These are phyloP conservation scores for Penicillium sp. DNA, from an alignment of 2,329 filamentous ascomycete species.

Conservation along the genomic window DNA sequence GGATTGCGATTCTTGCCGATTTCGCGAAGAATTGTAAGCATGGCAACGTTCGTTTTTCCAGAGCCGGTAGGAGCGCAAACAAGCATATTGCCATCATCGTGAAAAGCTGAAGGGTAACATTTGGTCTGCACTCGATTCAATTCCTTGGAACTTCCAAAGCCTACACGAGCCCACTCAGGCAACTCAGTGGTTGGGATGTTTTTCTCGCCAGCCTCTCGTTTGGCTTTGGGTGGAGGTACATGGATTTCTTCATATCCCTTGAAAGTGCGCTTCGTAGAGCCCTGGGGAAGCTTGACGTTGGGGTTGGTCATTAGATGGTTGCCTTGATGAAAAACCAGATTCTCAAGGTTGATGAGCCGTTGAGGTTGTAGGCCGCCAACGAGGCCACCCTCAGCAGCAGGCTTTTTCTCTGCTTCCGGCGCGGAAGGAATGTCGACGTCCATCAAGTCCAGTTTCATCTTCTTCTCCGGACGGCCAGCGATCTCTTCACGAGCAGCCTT, in stretches of 20 bases:
- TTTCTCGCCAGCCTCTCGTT: constrained; percentile 69
- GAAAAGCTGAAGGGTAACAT: constrained; percentile 84
- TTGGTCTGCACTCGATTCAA: constrained; percentile 94
- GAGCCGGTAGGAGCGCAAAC: constrained; percentile 95
- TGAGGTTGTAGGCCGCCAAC: constrained; percentile 80
- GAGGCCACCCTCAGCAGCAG: constrained; percentile 57
- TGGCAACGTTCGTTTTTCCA: constrained; percentile 97
- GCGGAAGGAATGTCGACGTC: constrained; percentile 71
- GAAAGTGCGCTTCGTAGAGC: constrained; percentile 89
- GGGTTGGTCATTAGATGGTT: constrained; percentile 99
- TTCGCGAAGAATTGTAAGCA: constrained; percentile 92
- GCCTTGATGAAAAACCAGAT: constrained; percentile 92
- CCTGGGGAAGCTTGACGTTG: constrained; percentile 86
- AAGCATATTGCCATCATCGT: constrained; percentile 94
- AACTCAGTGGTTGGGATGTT: constrained; percentile 80
- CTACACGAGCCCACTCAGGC: constrained; percentile 82
- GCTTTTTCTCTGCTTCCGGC: constrained; percentile 52
- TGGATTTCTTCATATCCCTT: constrained; percentile 99
- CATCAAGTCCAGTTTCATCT: constrained; percentile 79
- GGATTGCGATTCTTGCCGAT: constrained; percentile 91
- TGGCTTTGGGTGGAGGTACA: constrained; percentile 86
- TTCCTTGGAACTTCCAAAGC: constrained; percentile 78
- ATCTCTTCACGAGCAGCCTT: constrained; percentile 54
- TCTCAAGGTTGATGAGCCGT: constrained; percentile 87
- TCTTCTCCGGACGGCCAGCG: constrained; percentile 60